Evolutionary conservation across 2,329 filamentous ascomycete species (phyloP), one percentile per base, ranked within the genome.

Genomic region (Fusarium anguioides): DNA sequence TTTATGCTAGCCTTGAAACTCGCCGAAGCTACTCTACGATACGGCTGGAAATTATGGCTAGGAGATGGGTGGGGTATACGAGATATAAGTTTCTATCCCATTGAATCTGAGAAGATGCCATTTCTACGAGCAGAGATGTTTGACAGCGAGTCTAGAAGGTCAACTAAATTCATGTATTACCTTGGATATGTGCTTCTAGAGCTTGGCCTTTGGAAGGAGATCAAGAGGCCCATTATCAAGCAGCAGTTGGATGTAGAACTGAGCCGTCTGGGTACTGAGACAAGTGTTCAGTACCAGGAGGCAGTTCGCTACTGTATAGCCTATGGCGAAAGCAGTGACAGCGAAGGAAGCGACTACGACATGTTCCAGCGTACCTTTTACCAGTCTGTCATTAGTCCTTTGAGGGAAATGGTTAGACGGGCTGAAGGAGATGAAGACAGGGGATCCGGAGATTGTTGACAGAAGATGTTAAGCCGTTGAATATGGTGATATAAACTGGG

Each of bases 31-130:
- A 56, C 51, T 21, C 45, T 57, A n/a, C 39, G 51, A 15, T 60
- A 60, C 35, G 52, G 51, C 18, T 60, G 57, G 57, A 35, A 27
- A 6, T 44, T 57, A 39, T 60, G 56, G 56, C 56, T 60, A 5
- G 45, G 51, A 1, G 57, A 60, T n/a, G 40, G 31, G 6, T 57
- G 57, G 57, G 52, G 40, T 9, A 50, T 31, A 8, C 33, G 6
- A 8, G 27, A 57, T 14, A 56, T 60, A 6, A 15, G 40, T 6
- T 56, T 60, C 31, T 44, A 60, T 18, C 56, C 50, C 14, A 46
- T 56, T 14, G 42, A 48, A 12, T 55, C 51, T n/a, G 44, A 60
- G 11, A 42, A 33, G 23, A 47, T 56, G 41, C 51, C 56, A 1
- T 60, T 60, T 23, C 21, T 60, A 3, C 46, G 31, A 10, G 39